Percentiles rank a stretch among this genome's conserved stretches.
These are phyloP conservation scores for Trifolium dubium DNA, from an alignment of 306 rosid genomes.

Conservation along the genomic window DNA sequence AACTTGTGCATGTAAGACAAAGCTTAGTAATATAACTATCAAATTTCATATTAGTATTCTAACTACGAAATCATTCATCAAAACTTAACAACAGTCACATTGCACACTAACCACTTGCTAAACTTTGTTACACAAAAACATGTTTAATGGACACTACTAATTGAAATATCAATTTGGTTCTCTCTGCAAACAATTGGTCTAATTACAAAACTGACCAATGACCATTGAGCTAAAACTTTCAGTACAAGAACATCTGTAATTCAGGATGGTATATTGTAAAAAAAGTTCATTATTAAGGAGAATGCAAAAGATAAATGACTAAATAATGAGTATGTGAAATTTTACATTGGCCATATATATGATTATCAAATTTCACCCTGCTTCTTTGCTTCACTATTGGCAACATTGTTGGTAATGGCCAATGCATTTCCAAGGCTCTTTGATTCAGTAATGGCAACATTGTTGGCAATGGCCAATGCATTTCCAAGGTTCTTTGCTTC, in stretches of 20 bases:
- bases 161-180: neutral
- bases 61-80: too few relatives aligned
- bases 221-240: neutral
- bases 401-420: constrained; percentile 40
- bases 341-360: constrained; percentile 16
- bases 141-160: neutral
- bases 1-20: too few relatives aligned
- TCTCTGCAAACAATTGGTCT: neutral
- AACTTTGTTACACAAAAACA: neutral
- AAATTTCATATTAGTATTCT: too few relatives aligned
- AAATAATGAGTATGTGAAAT: constrained; percentile 25
- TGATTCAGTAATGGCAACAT: constrained; percentile 50
- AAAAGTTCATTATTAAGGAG: constrained; percentile 8
- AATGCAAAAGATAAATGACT: constrained; percentile 22
- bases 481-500: constrained; percentile 45
- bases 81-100: too few relatives aligned
- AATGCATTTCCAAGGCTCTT: constrained; percentile 50
- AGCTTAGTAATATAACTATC: too few relatives aligned
- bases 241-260: neutral
- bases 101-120: too few relatives aligned
- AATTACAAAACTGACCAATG: constrained; percentile 17
- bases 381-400: constrained; percentile 49
- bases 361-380: constrained; percentile 20
- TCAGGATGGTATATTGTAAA: constrained; percentile 17
- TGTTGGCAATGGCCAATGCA: constrained; percentile 38